Base-by-base conservation (phyloP, 345 rosid genomes). In the Arabis alpina region DNA sequence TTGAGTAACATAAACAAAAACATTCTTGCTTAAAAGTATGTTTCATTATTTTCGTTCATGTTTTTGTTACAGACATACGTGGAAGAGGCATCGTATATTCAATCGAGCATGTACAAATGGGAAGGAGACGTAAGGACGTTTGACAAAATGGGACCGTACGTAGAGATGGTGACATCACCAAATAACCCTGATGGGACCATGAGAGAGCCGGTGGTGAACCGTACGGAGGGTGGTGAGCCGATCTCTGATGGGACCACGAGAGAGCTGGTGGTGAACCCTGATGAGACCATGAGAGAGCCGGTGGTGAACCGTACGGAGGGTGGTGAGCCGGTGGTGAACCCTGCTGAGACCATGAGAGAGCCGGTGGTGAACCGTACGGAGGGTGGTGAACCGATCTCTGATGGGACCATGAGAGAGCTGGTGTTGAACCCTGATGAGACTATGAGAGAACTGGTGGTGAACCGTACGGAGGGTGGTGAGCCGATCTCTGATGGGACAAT, bases 151-250 rank as follows among this genome's bases (percentile, higher is more conserved):
- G 91, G 80, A 25, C 83, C 90, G 9, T 87, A 83, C 66, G 76
- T 93, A 3, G 96, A 93, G 83, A 10, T 88, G 32, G 81, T 91
- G 25, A 89, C 87, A 1, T 81, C 95, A 23, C 98, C 96, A 0
- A 87, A 84, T 78, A 93, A 93, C 60, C 98, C 98, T 9, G 98
- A 89, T 6, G 97, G 97, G 3, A 42, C 80, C 10, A 76, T 80
- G 14, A 79, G 91, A 58, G 78, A 79, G 66, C 78, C 98, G 3
- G 94, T 86, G 70, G 87, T 87, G 74, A 85, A 85, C 56, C 64
- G 59, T 4, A 64, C 30, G 54, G 69, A 71, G 0, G 81, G 70
- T 1, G 92, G 91, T 19, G 23, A 19, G 23, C 23, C 23, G 23
- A 1, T 19, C 23, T 1, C 23, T 19, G 23, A 19, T 19, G 23